These are phyloP conservation scores for Beta corolliflora DNA, from an alignment of 179 eudicot genomes.

Conservation along the genomic window DNA sequence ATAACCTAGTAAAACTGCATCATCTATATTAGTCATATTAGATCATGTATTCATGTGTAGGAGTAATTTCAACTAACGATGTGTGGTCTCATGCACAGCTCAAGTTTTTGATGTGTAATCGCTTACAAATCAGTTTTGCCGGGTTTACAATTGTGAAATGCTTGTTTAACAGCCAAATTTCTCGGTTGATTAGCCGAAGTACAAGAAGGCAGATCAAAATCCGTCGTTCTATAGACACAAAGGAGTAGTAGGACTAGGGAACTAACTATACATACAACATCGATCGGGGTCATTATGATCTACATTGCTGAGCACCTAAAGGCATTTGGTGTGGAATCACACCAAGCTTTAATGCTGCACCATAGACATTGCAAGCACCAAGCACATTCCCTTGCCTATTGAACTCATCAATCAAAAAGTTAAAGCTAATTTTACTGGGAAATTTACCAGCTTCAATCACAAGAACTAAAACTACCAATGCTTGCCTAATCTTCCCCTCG, in stretches of 20 bases:
- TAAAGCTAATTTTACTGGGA: constrained; percentile 49
- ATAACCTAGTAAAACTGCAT: no score
- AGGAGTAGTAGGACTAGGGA: neutral
- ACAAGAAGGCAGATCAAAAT: neutral
- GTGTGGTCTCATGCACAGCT: no score
- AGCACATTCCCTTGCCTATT: constrained; percentile 45
- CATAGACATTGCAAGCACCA: constrained; percentile 50
- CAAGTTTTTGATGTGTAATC: no score
- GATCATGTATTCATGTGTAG: no score
- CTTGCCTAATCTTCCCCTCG: constrained; percentile 49
- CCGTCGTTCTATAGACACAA: neutral
- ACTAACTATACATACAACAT: constrained; percentile 11
- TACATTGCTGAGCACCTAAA: constrained; percentile 5
- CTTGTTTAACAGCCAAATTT: neutral
- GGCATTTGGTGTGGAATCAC: constrained; percentile 47
- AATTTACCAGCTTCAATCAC: constrained; percentile 38
- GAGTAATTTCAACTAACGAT: no score
- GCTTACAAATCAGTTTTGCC: no score
- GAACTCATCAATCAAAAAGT: constrained; percentile 57
- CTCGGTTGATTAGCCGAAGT: neutral
- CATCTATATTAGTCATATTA: no score
- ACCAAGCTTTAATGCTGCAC: constrained; percentile 64
- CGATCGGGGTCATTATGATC: neutral
- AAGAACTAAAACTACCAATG: constrained; percentile 47
- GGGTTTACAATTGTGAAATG: no score